Conservation (phyloP, 805 yeast species). For the Saccharomycopsis javanensis region DNA sequence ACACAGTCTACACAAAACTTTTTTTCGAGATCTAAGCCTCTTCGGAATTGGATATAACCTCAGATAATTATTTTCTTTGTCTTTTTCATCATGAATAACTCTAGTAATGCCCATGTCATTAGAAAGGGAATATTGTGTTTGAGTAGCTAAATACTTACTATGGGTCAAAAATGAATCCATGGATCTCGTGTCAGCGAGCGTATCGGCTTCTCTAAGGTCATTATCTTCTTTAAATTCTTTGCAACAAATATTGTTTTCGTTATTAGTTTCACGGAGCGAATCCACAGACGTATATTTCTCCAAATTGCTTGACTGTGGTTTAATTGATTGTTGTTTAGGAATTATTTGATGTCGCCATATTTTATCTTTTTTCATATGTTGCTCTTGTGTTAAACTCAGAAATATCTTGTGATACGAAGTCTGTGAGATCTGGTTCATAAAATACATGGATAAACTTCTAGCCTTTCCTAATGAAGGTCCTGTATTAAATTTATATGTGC, state of each 20-base stretch:
- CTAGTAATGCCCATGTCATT: conserved; percentile 7
- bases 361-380: conserved; percentile 9
- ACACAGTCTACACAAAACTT: conserved; percentile 22
- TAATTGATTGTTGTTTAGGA: background rate
- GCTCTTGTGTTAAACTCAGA: conserved; percentile 19
- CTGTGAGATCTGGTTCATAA: conserved; percentile 19
- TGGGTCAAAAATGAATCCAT: conserved; percentile 1
- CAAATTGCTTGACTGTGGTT: background rate
- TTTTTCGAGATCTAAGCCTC: conserved; percentile 18
- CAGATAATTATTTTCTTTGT: background rate
- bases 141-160: conserved; percentile 7
- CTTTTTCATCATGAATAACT: background rate
- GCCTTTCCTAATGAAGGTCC: conserved; percentile 31
- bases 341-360: background rate
- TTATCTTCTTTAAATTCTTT: conserved; percentile 14
- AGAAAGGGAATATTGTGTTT: conserved; percentile 8
- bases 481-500: conserved; percentile 31
- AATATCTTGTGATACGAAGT: conserved; percentile 8
- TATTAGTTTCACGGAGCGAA: background rate
- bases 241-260: background rate
- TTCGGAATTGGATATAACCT: conserved; percentile 21
- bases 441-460: conserved; percentile 28
- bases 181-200: background rate
- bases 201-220: background rate
- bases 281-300: background rate